Evolutionary conservation across 768 basidiomycete species (phyloP).

Genomic region (Suillus variegatus): DNA sequence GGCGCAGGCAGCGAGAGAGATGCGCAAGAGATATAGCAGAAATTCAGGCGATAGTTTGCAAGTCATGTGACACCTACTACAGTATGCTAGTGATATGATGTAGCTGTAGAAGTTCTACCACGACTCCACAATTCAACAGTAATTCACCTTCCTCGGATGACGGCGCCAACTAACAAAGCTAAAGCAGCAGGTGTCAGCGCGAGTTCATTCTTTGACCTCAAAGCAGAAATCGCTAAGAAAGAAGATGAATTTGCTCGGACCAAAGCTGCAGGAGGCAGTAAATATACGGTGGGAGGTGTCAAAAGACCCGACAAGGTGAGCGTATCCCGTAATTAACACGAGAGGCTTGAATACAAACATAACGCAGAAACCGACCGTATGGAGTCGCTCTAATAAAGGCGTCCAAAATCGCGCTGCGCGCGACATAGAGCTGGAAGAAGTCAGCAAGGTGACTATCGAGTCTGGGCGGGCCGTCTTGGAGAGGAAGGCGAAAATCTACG

Average conservation of each 20-base stretch:
- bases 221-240: constrained; percentile 51
- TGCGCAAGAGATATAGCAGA: not conserved
- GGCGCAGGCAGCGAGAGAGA: not conserved
- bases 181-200: constrained; percentile 72
- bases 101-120: not conserved
- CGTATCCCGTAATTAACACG: not conserved
- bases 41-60: not conserved
- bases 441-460: constrained; percentile 72
- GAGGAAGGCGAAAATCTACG: constrained; percentile 79
- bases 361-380: constrained; percentile 71
- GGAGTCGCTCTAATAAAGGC: constrained; percentile 78
- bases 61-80: not conserved
- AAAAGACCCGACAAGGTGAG: constrained; percentile 72
- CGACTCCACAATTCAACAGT: not conserved
- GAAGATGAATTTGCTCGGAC: constrained; percentile 64
- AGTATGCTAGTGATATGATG: too few relatives aligned
- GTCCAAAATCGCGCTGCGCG: constrained; percentile 61
- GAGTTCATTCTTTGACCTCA: constrained; percentile 81
- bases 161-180: constrained; percentile 55
- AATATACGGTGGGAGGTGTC: constrained; percentile 58
- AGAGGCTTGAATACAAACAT: not conserved
- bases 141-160: constrained; percentile 29
- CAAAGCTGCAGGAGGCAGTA: constrained; percentile 56
- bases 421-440: constrained; percentile 70
- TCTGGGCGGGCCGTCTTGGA: constrained; percentile 70